phyloP scores from a whole-genome alignment of 345 rosid genomes.

The Limnanthes douglasii region DNA sequence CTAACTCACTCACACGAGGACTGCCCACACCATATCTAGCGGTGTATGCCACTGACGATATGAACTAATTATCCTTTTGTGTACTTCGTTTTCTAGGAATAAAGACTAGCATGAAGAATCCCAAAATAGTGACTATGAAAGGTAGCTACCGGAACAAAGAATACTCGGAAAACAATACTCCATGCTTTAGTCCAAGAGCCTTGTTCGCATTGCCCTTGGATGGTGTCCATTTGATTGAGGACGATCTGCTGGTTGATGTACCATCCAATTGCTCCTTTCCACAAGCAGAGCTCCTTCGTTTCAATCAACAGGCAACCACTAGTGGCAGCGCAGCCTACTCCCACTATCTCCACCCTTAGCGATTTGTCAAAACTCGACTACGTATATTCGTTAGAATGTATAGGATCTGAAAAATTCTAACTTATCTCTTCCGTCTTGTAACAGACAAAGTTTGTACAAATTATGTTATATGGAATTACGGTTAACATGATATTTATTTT shows the following conservation, averaged over 20 bases:
- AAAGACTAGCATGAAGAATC: slow-evolving; percentile 40
- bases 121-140: slow-evolving; percentile 38
- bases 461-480: too few relatives aligned
- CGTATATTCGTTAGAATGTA: too few relatives aligned
- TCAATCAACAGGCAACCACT: too few relatives aligned
- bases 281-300: slow-evolving; percentile 91
- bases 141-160: slow-evolving; percentile 38
- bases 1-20: slow-evolving; percentile 3
- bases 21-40: background rate
- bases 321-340: too few relatives aligned
- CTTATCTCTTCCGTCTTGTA: too few relatives aligned
- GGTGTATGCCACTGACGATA: slow-evolving; percentile 9
- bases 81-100: slow-evolving; percentile 29
- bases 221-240: slow-evolving; percentile 34
- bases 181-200: slow-evolving; percentile 63
- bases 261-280: slow-evolving; percentile 78
- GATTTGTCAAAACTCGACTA: too few relatives aligned
- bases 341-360: too few relatives aligned
- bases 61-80: too few relatives aligned
- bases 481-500: too few relatives aligned
- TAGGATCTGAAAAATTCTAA: too few relatives aligned
- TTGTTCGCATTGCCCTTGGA: slow-evolving; percentile 48
- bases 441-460: too few relatives aligned
- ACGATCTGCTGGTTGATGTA: slow-evolving; percentile 74
- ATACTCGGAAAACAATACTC: slow-evolving; percentile 32